These are phyloP conservation scores for Calendula officinalis DNA, from an alignment of 129 eudicot species.

Conservation along the genomic window DNA sequence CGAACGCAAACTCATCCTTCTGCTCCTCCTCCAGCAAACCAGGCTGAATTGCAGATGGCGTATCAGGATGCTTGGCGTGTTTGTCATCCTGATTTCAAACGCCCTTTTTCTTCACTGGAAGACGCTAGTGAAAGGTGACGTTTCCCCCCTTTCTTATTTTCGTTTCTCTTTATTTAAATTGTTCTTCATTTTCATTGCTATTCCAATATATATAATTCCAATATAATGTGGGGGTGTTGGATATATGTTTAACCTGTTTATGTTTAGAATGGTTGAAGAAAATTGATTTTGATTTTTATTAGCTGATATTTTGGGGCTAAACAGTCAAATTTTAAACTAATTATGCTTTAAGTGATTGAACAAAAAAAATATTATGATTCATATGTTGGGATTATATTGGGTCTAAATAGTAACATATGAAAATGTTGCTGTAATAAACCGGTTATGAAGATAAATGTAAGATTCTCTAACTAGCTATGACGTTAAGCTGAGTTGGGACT, in stretches of 20 bases:
- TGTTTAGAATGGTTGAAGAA: neutral
- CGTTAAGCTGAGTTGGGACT: neutral
- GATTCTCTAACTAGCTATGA: neutral
- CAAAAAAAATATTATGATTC: neutral
- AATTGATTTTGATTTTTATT: neutral
- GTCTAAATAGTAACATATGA: neutral
- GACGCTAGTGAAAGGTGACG: conserved; percentile 44
- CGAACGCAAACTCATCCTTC: conserved; percentile 28
- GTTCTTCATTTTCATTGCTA: neutral
- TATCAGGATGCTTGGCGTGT: conserved; percentile 96
- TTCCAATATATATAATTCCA: neutral
- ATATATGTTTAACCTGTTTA: neutral
- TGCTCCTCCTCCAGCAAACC: conserved; percentile 42
- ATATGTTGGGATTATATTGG: neutral
- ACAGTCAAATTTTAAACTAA: too few relatives aligned
- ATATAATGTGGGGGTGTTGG: neutral
- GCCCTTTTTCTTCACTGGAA: conserved; percentile 34
- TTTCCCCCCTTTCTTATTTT: neutral
- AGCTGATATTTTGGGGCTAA: too few relatives aligned
- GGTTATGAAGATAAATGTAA: neutral
- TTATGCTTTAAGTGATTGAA: too few relatives aligned
- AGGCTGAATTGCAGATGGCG: conserved; percentile 72
- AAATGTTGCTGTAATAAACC: too few relatives aligned
- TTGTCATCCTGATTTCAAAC: conserved; percentile 75
- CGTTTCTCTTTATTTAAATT: neutral